A percentile compares a stretch with the other conserved stretches of the same genome.
Evolutionary conservation across 2,329 filamentous ascomycete genomes (phyloP).

Genomic region (Aspergillus eucalypticola): DNA sequence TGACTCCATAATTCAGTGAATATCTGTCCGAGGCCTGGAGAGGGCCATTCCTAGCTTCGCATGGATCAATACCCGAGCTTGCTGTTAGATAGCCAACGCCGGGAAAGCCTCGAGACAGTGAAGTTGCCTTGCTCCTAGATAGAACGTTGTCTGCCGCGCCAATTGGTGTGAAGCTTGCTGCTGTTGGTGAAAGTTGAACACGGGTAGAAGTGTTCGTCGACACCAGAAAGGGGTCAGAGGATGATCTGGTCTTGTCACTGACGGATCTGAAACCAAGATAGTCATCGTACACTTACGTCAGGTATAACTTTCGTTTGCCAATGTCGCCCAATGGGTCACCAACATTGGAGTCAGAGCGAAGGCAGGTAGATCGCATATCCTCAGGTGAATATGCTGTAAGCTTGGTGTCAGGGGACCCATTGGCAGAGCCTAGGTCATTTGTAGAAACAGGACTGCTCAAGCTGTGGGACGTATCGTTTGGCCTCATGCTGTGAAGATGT

Average conservation of each 20-base stretch:
- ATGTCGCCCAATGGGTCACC: constrained; percentile 18
- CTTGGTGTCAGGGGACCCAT: constrained; percentile 66
- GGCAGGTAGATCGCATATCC: constrained; percentile 49
- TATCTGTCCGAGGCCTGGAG: constrained; percentile 16
- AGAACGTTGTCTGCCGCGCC: constrained; percentile 20
- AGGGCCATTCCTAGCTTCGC: constrained; percentile 11
- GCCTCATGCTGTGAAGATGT: constrained; percentile 24
- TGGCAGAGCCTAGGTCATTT: constrained; percentile 57
- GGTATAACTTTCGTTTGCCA: constrained; percentile 22
- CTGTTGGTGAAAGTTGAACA: constrained; percentile 61
- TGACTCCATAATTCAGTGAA: constrained; percentile 24
- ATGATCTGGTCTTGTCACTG: constrained; percentile 18
- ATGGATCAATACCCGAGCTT: constrained; percentile 23
- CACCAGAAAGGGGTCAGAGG: constrained; percentile 34
- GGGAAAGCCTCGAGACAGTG: constrained; percentile 15
- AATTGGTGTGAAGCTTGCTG: constrained; percentile 61
- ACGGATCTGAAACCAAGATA: too few relatives aligned
- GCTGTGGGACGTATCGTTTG: constrained; percentile 28
- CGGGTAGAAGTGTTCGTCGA: constrained; percentile 20
- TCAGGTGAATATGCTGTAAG: constrained; percentile 66
- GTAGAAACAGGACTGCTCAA: constrained; percentile 42
- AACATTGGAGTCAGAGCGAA: constrained; percentile 19
- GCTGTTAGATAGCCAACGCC: constrained; percentile 23
- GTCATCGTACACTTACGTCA: constrained; percentile 22
- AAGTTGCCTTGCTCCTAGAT: constrained; percentile 11